Percentiles rank a stretch among this genome's conserved stretches.
phyloP scores from a whole-genome alignment of 148 eudicot species.

The Cornus florida region DNA sequence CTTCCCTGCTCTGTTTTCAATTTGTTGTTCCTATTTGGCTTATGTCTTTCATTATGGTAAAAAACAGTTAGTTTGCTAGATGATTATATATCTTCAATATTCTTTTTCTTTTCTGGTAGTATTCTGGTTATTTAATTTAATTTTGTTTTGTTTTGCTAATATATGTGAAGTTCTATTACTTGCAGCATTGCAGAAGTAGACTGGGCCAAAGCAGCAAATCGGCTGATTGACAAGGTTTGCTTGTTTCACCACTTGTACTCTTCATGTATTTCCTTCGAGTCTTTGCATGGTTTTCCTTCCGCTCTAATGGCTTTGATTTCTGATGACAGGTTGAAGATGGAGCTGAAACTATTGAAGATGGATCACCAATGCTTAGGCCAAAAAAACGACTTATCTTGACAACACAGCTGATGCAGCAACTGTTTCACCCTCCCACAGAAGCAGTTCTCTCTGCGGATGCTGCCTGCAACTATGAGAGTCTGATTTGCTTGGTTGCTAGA shows the following conservation, averaged over 20 bases:
- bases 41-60: not conserved
- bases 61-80: not conserved
- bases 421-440: constrained; percentile 63
- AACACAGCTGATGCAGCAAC: constrained; percentile 85
- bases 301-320: constrained; percentile 11
- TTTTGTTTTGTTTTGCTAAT: constrained; percentile 6
- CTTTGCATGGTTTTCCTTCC: not conserved
- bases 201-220: constrained; percentile 62
- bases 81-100: not conserved
- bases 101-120: not conserved
- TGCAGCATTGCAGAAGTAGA: constrained; percentile 67
- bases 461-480: constrained; percentile 44
- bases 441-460: constrained; percentile 60
- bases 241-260: not conserved
- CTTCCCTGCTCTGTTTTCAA: not conserved
- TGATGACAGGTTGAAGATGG: constrained; percentile 66
- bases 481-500: constrained; percentile 60
- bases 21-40: not conserved
- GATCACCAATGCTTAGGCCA: constrained; percentile 43
- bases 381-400: constrained; percentile 71
- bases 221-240: constrained; percentile 66
- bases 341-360: constrained; percentile 47
- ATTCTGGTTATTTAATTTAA: not conserved
- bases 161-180: not conserved
- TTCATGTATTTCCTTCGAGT: not conserved